Base-by-base conservation (phyloP, 176 grass and related monocot species). In the Bromus sterilis region DNA sequence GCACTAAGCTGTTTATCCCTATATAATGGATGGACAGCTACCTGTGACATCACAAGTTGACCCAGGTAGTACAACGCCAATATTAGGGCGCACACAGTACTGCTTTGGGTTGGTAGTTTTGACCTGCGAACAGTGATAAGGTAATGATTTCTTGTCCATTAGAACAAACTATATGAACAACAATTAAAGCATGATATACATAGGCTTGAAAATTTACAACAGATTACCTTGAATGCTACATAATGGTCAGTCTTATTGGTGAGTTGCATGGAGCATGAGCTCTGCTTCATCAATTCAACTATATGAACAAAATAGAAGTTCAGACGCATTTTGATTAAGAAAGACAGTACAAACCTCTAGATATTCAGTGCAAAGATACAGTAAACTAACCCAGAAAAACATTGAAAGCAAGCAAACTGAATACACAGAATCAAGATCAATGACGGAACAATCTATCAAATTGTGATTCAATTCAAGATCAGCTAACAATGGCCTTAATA, bases 51-150 rank as follows among this genome's bases (percentile, higher is more conserved):
- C 91, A 86, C 91, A 93, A 18, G 80, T 88, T 6, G 91, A 93
- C 6, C 89, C 85, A 44, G 96, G 96, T 64, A 89, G 75, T 74
- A 99, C 91, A 28, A 99, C 84, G 0, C 96, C 96, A 1, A 92
- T 93, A 77, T 99, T 99, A 36, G 96, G 96, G 58, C 96, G 90
- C 61, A 99, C 96, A 64, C 93, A 95, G 66, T 99, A 99, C 76
- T 99, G 90, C 84, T 93, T 99, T 10, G 96, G 96, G 77, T 99
- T 99, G 58, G 96, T 99, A 86, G 96, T 99, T 88, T 99, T 99
- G 72, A 99, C 96, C 96, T 94, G 58, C 1, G 12, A 86, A 36
- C 26, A 10, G 86, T 36, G 51, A 84, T 39, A 6, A 78, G 43
- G 25, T 12, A 65, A 64, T 26, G 71, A 35, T 42, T 80, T 85